Evolutionary conservation across 495 filamentous ascomycete genomes (phyloP), one percentile per base, ranked within the genome.

Genomic region (Aspergillus ostianus): DNA sequence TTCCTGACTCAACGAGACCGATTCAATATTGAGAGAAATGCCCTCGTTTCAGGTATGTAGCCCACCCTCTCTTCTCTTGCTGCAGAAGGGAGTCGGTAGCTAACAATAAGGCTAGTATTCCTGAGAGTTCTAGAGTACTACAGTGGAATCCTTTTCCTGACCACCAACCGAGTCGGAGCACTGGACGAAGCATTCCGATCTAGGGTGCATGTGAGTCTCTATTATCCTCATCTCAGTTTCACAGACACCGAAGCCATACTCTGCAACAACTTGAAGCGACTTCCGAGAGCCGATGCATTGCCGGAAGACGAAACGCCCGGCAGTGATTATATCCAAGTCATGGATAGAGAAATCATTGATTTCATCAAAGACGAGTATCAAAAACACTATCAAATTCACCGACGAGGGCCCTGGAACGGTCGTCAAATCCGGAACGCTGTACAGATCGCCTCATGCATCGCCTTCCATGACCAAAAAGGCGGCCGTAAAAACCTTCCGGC

Each of bases 121-220:
- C 27, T 58, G 13, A 2, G 56, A 9, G n/a, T 49, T 7, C 18
- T 58, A 8, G 56, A 58, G 13, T 58, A 58, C 47, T 58, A 51
- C 19, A n/a, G 18, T 7, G 56, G 56, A 17, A 46, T 58, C 3
- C 15, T 58, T 2, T 51, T 58, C 27, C 27, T 58, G 7, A 58
- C 56, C 30, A 58, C 56, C 5, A 58, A 58, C 20, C 47, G 56
- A 15, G 56, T 58, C 3, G 56, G 56, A 0, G 47, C 19, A 4
- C 21, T 58, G 12, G 56, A 58, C 15, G 56, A 58, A 51, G 56
- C 56, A 15, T 44, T 54, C 29, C 3, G 30, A 13, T 54, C 52
- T 32, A 10, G 52, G 10, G 19, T 54, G 4, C 52, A 54, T 17
- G 19, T 54, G n/a, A 41, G 52, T 23, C 30, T 54, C 15, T 54